A percentile compares a stretch with the other conserved stretches of the same genome.
Conservation (phyloP, 345 rosid genomes). For the Hypericum androsaemum region DNA sequence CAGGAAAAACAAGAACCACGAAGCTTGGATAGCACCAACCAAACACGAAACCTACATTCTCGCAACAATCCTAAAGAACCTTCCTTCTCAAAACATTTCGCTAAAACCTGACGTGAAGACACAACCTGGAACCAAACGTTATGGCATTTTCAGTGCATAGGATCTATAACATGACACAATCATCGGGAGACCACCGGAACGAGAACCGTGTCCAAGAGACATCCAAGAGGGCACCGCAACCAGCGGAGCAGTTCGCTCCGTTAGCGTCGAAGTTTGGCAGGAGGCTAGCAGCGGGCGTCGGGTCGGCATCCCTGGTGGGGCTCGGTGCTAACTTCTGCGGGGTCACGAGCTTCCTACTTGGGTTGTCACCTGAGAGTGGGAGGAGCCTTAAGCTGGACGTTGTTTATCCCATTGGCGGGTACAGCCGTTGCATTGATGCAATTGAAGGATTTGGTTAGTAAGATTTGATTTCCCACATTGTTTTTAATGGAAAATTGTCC, state of each 20-base stretch:
- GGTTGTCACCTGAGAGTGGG: conserved; percentile 57
- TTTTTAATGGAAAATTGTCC: neutral
- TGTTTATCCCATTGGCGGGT: conserved; percentile 67
- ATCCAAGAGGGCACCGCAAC: conserved; percentile 15
- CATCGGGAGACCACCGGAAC: conserved; percentile 37
- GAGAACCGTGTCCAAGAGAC: conserved; percentile 13
- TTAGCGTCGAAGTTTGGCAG: conserved; percentile 53
- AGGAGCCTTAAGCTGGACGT: conserved; percentile 65
- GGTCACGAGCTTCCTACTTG: conserved; percentile 64
- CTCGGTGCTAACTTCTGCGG: conserved; percentile 81
- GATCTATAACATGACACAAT: conserved; percentile 18
- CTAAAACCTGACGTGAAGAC: no score
- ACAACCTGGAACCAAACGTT: no score
- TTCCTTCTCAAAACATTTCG: no score
- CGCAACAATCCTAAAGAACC: no score
- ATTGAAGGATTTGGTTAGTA: conserved; percentile 81
- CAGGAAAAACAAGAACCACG: no score
- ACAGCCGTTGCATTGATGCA: conserved; percentile 57
- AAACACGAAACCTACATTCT: no score
- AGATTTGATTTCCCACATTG: conserved; percentile 9
- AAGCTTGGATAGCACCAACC: no score
- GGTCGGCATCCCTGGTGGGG: conserved; percentile 67
- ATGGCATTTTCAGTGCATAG: no score
- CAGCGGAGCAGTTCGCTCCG: conserved; percentile 56
- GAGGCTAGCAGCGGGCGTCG: conserved; percentile 50